phyloP scores from a whole-genome alignment of 495 filamentous ascomycete species.

The Podospora bellae-mahoneyi region DNA sequence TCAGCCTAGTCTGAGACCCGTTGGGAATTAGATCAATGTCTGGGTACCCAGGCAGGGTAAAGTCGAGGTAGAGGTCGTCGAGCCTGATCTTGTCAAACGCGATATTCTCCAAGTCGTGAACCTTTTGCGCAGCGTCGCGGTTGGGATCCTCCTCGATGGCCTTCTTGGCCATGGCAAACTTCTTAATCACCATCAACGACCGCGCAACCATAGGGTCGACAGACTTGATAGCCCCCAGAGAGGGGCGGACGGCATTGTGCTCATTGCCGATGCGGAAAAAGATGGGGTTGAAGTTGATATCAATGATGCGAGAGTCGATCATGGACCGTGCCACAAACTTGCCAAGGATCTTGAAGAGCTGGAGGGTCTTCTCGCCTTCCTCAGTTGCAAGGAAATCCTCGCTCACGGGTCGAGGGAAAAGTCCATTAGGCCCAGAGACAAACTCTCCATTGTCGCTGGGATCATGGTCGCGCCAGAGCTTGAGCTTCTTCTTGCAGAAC shows the following conservation, averaged over 20 bases:
- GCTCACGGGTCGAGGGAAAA: constrained; percentile 93
- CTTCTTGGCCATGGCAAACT: constrained; percentile 79
- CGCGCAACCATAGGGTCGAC: constrained; percentile 85
- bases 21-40: constrained; percentile 76
- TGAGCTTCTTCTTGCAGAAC: constrained; percentile 94
- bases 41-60: constrained; percentile 91
- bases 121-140: constrained; percentile 65
- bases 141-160: constrained; percentile 66
- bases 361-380: constrained; percentile 75
- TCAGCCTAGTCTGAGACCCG: constrained; percentile 70
- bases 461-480: constrained; percentile 93
- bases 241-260: constrained; percentile 69
- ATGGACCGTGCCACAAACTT: constrained; percentile 98
- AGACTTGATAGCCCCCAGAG: constrained; percentile 84
- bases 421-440: constrained; percentile 77
- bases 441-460: constrained; percentile 71
- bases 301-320: constrained; percentile 97
- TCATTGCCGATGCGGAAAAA: constrained; percentile 93
- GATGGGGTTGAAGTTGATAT: constrained; percentile 94
- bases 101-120: constrained; percentile 62
- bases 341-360: constrained; percentile 89
- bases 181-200: constrained; percentile 83
- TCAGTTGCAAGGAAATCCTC: constrained; percentile 69
- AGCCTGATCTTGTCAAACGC: constrained; percentile 68
- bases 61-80: constrained; percentile 88